phyloP scores from a whole-genome alignment of 1,284 basidiomycete species.

The Sphaerobolus stellatus region DNA sequence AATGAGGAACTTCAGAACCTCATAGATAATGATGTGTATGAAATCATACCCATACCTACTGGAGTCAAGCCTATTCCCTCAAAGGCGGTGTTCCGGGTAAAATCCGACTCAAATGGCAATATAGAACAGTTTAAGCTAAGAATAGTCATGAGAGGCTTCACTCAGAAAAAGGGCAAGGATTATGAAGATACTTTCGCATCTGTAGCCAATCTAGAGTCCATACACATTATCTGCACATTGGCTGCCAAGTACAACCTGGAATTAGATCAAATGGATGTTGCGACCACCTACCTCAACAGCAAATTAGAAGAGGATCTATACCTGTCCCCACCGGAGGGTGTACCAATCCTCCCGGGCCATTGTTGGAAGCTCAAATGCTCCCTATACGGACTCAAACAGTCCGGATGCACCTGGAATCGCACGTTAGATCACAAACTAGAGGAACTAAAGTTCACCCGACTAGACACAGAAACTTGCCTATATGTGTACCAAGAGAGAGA shows the following conservation, averaged over 20 bases:
- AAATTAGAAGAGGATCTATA: slow-evolving; percentile 36
- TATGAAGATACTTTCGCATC: slow-evolving; percentile 42
- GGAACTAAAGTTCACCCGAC: slow-evolving; percentile 22
- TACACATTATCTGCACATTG: slow-evolving; percentile 37
- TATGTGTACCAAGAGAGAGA: slow-evolving; percentile 13
- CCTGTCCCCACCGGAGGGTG: slow-evolving; percentile 32
- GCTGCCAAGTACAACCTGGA: slow-evolving; percentile 27
- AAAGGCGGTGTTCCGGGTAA: slow-evolving; percentile 31
- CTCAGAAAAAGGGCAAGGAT: slow-evolving; percentile 39
- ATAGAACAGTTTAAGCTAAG: slow-evolving; percentile 35
- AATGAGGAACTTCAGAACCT: slow-evolving; percentile 15
- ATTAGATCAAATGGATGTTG: slow-evolving; percentile 37
- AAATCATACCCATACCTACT: slow-evolving; percentile 18
- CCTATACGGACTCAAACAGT: slow-evolving; percentile 41
- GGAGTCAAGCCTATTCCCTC: slow-evolving; percentile 28
- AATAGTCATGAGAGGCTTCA: slow-evolving; percentile 42
- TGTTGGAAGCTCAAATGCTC: slow-evolving; percentile 23
- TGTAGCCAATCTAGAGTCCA: slow-evolving; percentile 35
- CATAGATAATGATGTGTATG: background rate
- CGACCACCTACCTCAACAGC: slow-evolving; percentile 38
- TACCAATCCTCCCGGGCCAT: slow-evolving; percentile 23
- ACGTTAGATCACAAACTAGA: slow-evolving; percentile 23
- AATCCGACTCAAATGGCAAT: slow-evolving; percentile 29
- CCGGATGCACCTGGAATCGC: slow-evolving; percentile 34
- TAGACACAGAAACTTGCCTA: slow-evolving; percentile 23